Evolutionary conservation across 331 rosid species (phyloP).

Genomic region (Quercus tomentella): DNA sequence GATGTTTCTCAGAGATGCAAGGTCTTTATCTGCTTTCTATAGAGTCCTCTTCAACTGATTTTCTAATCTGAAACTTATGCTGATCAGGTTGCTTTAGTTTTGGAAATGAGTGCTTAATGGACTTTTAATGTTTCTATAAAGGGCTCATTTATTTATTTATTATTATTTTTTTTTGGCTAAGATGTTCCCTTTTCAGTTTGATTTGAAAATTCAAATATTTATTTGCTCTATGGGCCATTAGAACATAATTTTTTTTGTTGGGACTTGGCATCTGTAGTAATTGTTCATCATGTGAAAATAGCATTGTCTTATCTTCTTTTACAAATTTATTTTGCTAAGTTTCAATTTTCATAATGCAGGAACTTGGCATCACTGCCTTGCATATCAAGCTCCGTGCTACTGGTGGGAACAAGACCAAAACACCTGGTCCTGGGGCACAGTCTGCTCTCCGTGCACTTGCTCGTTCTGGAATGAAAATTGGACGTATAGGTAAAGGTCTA

Average conservation of each 20-base stretch:
- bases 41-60: not conserved
- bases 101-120: not conserved
- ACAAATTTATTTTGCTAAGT: not conserved
- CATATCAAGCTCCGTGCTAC: constrained; percentile 93
- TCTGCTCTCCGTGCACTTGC: constrained; percentile 97
- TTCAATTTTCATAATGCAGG: constrained; percentile 34
- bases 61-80: not conserved
- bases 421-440: constrained; percentile 99
- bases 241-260: not conserved
- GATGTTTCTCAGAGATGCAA: constrained; percentile 96
- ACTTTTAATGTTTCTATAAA: not conserved
- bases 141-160: not conserved
- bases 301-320: not conserved
- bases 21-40: constrained; percentile 26
- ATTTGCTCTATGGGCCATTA: not conserved
- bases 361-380: constrained; percentile 88
- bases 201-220: not conserved
- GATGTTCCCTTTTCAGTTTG: not conserved
- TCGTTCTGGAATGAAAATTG: constrained; percentile 97
- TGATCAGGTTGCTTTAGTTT: not conserved
- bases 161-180: not conserved
- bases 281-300: not conserved
- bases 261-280: not conserved
- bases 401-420: constrained; percentile 95
- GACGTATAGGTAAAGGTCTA: constrained; percentile 67